Percentiles rank a stretch among this genome's conserved stretches.
Evolutionary conservation across 176 grass and related monocot genomes (phyloP).

Genomic region (Thalia dealbata): DNA sequence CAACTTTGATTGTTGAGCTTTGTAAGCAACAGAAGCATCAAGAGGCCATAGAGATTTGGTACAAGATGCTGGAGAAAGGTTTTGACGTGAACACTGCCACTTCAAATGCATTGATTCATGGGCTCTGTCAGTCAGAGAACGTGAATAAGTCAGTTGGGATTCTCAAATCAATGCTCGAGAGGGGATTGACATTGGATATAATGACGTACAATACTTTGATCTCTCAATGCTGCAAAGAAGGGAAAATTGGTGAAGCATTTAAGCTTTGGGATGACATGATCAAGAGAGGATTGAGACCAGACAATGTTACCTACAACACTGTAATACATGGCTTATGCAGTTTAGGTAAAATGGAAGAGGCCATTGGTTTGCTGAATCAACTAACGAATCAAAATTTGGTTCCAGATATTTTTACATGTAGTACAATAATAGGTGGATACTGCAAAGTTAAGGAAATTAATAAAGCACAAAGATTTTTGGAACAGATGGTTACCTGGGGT

Average conservation of each 20-base stretch:
- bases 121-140: slow-evolving; percentile 47
- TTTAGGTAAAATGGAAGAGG: slow-evolving; percentile 66
- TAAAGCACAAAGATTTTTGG: slow-evolving; percentile 54
- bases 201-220: slow-evolving; percentile 92
- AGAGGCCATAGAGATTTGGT: slow-evolving; percentile 54
- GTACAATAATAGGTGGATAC: slow-evolving; percentile 66
- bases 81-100: slow-evolving; percentile 51
- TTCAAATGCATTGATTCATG: slow-evolving; percentile 86
- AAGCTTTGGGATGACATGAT: slow-evolving; percentile 63
- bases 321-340: slow-evolving; percentile 48
- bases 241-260: slow-evolving; percentile 56
- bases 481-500: slow-evolving; percentile 42
- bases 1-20: slow-evolving; percentile 45
- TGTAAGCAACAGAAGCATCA: slow-evolving; percentile 50
- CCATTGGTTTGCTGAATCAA: slow-evolving; percentile 41
- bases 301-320: slow-evolving; percentile 65
- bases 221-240: slow-evolving; percentile 51
- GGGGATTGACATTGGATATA: slow-evolving; percentile 44
- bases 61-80: slow-evolving; percentile 40
- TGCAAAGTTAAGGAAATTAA: slow-evolving; percentile 73
- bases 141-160: slow-evolving; percentile 47
- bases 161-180: slow-evolving; percentile 47
- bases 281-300: slow-evolving; percentile 64
- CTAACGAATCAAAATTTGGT: slow-evolving; percentile 49
- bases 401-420: slow-evolving; percentile 66